Evolutionary conservation across 495 filamentous ascomycete genomes (phyloP), one percentile per base, ranked within the genome.

Genomic region (Astrocystis sublimbata): DNA sequence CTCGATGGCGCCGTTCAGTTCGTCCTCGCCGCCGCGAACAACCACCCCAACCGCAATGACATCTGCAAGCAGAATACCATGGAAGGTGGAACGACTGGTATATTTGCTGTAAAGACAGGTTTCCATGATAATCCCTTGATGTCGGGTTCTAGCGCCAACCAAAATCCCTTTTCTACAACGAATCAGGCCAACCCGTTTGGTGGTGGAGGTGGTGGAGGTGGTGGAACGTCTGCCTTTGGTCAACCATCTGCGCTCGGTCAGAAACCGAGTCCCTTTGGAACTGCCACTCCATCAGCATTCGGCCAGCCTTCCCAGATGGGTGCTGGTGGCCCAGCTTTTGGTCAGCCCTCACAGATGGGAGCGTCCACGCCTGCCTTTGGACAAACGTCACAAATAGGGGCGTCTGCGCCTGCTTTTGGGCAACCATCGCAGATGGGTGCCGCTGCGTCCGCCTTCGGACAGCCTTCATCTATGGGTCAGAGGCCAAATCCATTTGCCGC

Each of bases 41-140:
- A 87, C 46, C 92, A 93, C 68, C 91, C 90, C 0, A 96, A 96
- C 66, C 85, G 92, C 13, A 78, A 85, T 52, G 92, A 96, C 67
- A 86, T 92, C 12, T 83, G 78, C 67, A 79, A 83, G 45, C 78
- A 76, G 43, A 65, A 60, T 52, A 71, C 65, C 21, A 55, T 74
- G 4, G 78, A 77, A 49, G 78, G 76, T 6, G 60, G 50, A 15
- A 63, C 67, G 1, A 66, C 59, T 12, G 70, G 66, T 1, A 65
- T 71, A 24, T 74, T 77, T 40, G 58, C 63, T 15, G 60, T 63
- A 28, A 58, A 64, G 53, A 24, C 64, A 3, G 61, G 64, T 19
- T 65, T 64, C 26, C 31, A 54, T 10, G 40, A 60, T 17, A 72
- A 72, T 17, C 70, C 70, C 36, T 53, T 72, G 15, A 47, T 56